Evolutionary conservation across 2,329 filamentous ascomycete species (phyloP).

Genomic region (Trichoderma sp.): DNA sequence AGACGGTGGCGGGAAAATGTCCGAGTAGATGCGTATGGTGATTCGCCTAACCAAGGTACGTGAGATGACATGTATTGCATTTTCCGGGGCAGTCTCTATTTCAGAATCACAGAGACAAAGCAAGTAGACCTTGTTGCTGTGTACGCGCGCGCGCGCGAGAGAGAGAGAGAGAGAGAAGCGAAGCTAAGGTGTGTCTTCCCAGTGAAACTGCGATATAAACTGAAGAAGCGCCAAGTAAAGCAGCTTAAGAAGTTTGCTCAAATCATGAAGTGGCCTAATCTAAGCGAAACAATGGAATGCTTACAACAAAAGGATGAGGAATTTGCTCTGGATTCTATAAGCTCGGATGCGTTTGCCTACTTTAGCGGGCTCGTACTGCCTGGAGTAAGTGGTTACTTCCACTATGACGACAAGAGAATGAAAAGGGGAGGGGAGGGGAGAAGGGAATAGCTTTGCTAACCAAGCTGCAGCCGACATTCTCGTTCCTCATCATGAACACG

Average conservation of each 20-base stretch:
- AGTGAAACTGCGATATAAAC: constrained; percentile 61
- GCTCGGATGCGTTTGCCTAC: constrained; percentile 72
- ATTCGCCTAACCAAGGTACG: constrained; percentile 49
- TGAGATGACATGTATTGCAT: background rate
- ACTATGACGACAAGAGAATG: background rate
- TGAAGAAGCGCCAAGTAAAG: constrained; percentile 65
- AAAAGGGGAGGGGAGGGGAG: background rate
- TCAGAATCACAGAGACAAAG: background rate
- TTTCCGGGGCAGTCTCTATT: background rate
- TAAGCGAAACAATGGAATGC: constrained; percentile 59
- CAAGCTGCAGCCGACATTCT: constrained; percentile 51
- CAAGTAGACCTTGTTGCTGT: background rate
- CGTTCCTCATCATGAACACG: constrained; percentile 75
- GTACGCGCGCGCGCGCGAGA: background rate
- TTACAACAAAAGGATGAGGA: constrained; percentile 60
- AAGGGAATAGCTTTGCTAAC: background rate
- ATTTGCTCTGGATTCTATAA: constrained; percentile 55
- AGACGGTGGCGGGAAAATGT: constrained; percentile 70
- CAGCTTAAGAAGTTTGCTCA: constrained; percentile 66
- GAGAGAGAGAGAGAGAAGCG: background rate
- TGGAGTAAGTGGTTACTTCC: constrained; percentile 47
- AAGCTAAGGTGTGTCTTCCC: background rate
- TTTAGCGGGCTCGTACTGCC: constrained; percentile 72
- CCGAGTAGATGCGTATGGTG: constrained; percentile 59
- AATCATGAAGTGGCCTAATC: constrained; percentile 75